Evolutionary conservation across 768 basidiomycete species (phyloP).

Genomic region (Mycena latifolia): DNA sequence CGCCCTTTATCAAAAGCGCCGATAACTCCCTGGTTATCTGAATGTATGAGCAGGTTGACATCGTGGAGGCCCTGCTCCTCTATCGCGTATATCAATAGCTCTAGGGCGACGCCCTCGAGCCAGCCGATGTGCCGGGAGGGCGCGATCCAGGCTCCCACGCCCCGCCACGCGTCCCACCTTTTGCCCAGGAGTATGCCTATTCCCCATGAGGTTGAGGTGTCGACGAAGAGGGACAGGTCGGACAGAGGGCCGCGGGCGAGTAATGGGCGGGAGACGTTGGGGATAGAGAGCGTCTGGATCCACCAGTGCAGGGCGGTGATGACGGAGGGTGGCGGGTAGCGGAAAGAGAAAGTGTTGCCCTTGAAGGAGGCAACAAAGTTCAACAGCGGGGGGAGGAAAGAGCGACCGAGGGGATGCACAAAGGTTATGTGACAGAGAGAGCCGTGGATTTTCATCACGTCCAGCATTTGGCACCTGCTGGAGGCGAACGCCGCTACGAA

Average conservation of each 20-base stretch:
- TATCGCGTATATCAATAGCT: conserved; percentile 11
- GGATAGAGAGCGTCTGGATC: neutral
- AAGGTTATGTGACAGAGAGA: conserved; percentile 13
- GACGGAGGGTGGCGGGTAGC: neutral
- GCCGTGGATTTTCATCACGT: conserved; percentile 12
- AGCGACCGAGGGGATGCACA: neutral
- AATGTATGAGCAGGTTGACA: conserved; percentile 13
- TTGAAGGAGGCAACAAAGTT: neutral
- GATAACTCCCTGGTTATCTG: conserved; percentile 20
- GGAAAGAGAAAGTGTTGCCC: neutral
- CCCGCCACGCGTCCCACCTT: conserved; percentile 35
- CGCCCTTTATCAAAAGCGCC: conserved; percentile 14
- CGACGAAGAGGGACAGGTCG: conserved; percentile 9
- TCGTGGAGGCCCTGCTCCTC: conserved; percentile 30
- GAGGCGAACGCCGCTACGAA: neutral
- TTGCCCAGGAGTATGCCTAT: conserved; percentile 38
- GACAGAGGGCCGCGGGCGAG: neutral
- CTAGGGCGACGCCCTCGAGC: conserved; percentile 35
- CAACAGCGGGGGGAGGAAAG: conserved; percentile 3
- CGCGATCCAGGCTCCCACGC: conserved; percentile 26
- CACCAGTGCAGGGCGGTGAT: neutral
- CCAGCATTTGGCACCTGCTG: neutral
- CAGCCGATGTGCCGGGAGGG: conserved; percentile 40
- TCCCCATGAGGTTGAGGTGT: conserved; percentile 42
- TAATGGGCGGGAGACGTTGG: neutral